Percentiles rank a stretch among this genome's conserved stretches.
Conservation (phyloP, 768 basidiomycete species). For the Boletus sp. region DNA sequence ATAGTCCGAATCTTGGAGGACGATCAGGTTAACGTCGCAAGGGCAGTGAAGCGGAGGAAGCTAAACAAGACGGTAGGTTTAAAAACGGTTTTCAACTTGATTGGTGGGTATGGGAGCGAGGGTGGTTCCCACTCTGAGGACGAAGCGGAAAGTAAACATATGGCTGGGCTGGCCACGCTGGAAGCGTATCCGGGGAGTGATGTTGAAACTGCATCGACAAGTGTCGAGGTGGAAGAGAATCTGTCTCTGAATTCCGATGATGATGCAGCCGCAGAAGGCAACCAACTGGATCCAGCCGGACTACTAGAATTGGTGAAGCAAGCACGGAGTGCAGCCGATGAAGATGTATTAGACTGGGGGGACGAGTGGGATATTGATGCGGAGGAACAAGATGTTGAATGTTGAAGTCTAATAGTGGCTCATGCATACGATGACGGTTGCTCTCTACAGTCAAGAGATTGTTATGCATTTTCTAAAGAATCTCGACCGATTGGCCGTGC, state of each 20-base stretch:
- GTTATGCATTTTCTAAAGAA: constrained; percentile 3
- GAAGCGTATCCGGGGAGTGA: constrained; percentile 27
- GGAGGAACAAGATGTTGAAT: constrained; percentile 5
- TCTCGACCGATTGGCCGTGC: not conserved
- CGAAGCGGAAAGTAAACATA: not conserved
- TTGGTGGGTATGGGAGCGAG: constrained; percentile 62
- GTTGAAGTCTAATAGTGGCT: not conserved
- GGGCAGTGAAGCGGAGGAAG: constrained; percentile 53
- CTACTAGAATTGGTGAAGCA: constrained; percentile 26
- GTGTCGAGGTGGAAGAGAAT: constrained; percentile 16
- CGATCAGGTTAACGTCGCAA: constrained; percentile 30
- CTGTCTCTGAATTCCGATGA: constrained; percentile 10
- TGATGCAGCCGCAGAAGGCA: constrained; percentile 11
- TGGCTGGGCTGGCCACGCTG: constrained; percentile 20
- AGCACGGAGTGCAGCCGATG: constrained; percentile 23
- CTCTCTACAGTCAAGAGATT: not conserved
- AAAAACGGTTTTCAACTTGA: constrained; percentile 53
- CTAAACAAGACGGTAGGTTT: constrained; percentile 51
- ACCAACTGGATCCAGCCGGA: constrained; percentile 15
- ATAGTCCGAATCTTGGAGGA: constrained; percentile 11
- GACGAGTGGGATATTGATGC: constrained; percentile 27
- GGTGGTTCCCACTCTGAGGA: constrained; percentile 37
- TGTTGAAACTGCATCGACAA: not conserved
- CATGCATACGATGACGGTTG: not conserved
- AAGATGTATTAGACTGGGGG: constrained; percentile 32